Base-by-base conservation (phyloP, 2,329 filamentous ascomycete species). In the Amesomyces nigricolor region DNA sequence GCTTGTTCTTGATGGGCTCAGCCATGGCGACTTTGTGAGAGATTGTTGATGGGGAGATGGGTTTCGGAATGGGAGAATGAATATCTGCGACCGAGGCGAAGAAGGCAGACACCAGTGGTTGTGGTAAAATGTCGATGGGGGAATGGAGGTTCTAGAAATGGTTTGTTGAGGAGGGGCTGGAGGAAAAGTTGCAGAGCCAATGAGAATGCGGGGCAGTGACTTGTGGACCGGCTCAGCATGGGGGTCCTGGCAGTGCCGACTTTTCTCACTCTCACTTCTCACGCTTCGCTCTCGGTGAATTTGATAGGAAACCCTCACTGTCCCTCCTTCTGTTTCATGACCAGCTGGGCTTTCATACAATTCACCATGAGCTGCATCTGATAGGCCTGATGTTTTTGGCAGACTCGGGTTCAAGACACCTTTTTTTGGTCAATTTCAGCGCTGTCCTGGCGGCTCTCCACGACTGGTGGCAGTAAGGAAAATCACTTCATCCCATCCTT, bases 1-100 rank as follows among this genome's bases (percentile, higher is more conserved):
- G 78, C 72, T 83, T 82, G 72, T 81, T 82, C 73, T 80, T 80
- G 69, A 84, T 84, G 61, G 81, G 80, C 70, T 84, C 80, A 66
- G 80, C 79, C 80, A 84, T 83, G 60, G 65, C 73, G 71, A 70
- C 64, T 63, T 55, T 35, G 32, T 35, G 30, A 47, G 37, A 48
- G 54, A 26, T 47, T 46, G 35, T 54, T 29, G 49, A 49, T 32
- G 67, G 64, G 66, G 61, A 53, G 62, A 59, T 58, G 56, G 42
- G 47, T 46, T 60, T 55, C 50, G 51, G 49, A 50, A 56, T 64
- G 61, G 19, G 4, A 29, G 8, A 54, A 64, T 58, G 60, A 64
- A 56, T 57, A 63, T 62, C 53, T 56, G 54, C 46, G 47, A 38
- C 43, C 22, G 58, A 56, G 53, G 56, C 44, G 40, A 54, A 39